phyloP scores from a whole-genome alignment of 441 rosid species.

The Gossypium lobatum region DNA sequence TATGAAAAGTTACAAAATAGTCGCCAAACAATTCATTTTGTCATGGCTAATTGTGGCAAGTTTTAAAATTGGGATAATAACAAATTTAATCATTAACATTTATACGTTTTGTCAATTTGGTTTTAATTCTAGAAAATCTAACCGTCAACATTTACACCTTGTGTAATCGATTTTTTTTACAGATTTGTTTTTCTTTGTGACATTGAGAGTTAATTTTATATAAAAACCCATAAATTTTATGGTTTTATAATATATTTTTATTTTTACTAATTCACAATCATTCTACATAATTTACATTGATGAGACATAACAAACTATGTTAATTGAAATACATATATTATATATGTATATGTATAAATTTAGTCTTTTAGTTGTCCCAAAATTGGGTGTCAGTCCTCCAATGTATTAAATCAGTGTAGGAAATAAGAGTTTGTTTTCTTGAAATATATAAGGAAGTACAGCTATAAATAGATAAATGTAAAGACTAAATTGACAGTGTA shows the following conservation, averaged over 20 bases:
- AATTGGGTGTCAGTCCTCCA: neutral
- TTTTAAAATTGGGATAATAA: no score
- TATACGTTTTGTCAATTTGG: no score
- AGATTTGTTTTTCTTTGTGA: no score
- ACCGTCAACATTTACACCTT: neutral
- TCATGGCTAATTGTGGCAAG: no score
- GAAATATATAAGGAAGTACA: neutral
- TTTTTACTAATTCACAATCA: neutral
- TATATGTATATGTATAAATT: neutral
- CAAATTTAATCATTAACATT: no score
- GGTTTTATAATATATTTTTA: no score
- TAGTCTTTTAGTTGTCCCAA: neutral
- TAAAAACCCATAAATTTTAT: no score
- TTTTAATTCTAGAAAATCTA: no score
- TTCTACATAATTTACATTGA: neutral
- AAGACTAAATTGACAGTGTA: neutral
- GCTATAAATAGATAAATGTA: neutral
- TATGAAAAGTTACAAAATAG: no score
- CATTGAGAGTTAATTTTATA: no score
- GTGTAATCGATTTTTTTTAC: neutral
- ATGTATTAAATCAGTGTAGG: neutral
- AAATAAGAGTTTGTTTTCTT: neutral
- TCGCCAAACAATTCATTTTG: no score
- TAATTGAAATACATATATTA: neutral
- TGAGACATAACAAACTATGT: neutral